Base-by-base conservation (phyloP, 352 stramenopile genomes). In the Aphanomyces stellatus region DNA sequence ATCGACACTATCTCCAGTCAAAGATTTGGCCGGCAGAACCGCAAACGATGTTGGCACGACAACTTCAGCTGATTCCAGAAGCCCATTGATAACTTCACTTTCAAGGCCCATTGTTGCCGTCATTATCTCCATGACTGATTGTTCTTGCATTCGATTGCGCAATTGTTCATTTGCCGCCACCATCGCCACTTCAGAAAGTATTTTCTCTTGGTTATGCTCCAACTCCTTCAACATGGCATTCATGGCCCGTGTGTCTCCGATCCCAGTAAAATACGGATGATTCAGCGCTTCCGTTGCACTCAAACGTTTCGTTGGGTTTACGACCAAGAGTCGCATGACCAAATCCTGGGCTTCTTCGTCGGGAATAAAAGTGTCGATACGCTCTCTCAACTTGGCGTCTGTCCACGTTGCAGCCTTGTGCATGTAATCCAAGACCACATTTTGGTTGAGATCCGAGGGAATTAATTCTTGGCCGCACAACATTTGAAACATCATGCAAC, bases 401-500 rank as follows among this genome's bases (percentile, higher is more conserved):
- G 37, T 68, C 65, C 65, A 71, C 8, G 2, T 13, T 6, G 31
- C n/a, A 17, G 68, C 35, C n/a, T 61, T 13, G 22, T 49, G 8
- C 3, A 62, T 62, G 19, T 55, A 25, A 31, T 42, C 53, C 22
- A 15, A 6, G 5, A 11, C 59, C 8, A 69, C 24, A 37, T 71
- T 37, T 42, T 69, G 27, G 30, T 71, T 59, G 57, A 59, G 30
- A 48, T 72, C 62, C 22, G 25, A n/a, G 4, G 19, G 17, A 40
- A 59, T 15, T 8, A 59, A 30, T 13, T 59, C 15, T 19, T 40
- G 35, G 49, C 24, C 25, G 4, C 40, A 30, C 43, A 42, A 72
- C 43, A 72, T 48, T 28, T 64, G 65, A n/a, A 62, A 72, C 27
- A 72, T 46, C 62, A 72, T 72, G 27, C 33, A 57, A 11, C 48